Conservation (phyloP, 1,139 yeast species). For the Candida sp. region DNA sequence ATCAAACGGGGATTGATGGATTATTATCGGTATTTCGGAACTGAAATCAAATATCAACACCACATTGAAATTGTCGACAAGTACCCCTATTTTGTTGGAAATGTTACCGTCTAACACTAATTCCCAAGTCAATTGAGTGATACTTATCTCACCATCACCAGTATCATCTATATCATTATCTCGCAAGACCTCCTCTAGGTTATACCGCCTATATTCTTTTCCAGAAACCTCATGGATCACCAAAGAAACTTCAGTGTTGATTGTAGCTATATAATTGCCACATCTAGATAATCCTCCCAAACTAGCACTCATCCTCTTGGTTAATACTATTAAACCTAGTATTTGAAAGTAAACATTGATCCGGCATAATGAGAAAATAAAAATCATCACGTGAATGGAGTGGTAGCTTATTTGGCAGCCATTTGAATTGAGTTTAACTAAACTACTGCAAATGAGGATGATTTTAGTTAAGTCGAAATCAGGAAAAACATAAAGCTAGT, state of each 20-base stretch:
- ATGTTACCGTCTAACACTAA: conserved; percentile 7
- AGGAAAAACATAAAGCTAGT: too few species aligned
- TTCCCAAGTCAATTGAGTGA: conserved; percentile 28
- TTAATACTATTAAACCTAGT: too few species aligned
- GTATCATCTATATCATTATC: neutral
- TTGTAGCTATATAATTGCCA: conserved; percentile 1
- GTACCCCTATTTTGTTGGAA: conserved; percentile 25
- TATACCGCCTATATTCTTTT: conserved; percentile 3
- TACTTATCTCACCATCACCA: neutral
- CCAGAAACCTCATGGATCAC: neutral
- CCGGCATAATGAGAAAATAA: neutral
- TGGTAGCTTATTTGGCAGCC: too few species aligned
- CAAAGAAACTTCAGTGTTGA: neutral
- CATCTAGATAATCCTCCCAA: neutral
- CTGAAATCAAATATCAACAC: conserved; percentile 23
- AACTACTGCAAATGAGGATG: too few species aligned
- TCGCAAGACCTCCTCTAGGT: neutral
- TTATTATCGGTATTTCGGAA: conserved; percentile 21
- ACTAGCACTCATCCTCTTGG: neutral
- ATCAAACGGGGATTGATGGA: conserved; percentile 26
- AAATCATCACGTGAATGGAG: too few species aligned
- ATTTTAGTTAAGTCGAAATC: too few species aligned
- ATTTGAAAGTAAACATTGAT: neutral
- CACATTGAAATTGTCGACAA: conserved; percentile 17
- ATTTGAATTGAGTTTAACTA: too few species aligned